These are phyloP conservation scores for Cytospora schulzeri DNA, from an alignment of 2,329 filamentous ascomycete species.

Conservation along the genomic window DNA sequence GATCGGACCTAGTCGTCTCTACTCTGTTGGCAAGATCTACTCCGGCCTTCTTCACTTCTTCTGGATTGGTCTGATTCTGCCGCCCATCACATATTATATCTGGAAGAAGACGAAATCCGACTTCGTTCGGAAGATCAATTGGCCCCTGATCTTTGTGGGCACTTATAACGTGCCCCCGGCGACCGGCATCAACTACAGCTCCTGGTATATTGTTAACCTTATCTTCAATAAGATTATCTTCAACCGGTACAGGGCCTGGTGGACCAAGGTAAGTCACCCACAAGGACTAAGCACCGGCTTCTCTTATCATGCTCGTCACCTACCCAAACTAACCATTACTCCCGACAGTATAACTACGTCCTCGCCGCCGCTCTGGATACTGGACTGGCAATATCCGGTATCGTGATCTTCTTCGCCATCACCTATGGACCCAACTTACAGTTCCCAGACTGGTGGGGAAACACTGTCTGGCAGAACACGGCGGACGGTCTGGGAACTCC, in stretches of 20 bases:
- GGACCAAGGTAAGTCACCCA: slow-evolving; percentile 34
- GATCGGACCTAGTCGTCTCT: slow-evolving; percentile 53
- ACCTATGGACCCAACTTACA: slow-evolving; percentile 38
- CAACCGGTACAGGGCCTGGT: slow-evolving; percentile 47
- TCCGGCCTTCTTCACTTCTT: slow-evolving; percentile 52
- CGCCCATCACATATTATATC: slow-evolving; percentile 44
- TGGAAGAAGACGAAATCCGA: slow-evolving; percentile 43
- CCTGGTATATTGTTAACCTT: slow-evolving; percentile 47
- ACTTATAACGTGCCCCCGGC: slow-evolving; percentile 44
- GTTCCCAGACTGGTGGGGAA: slow-evolving; percentile 41
- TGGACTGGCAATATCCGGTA: slow-evolving; percentile 38
- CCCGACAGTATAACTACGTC: slow-evolving; percentile 42
- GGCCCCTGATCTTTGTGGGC: slow-evolving; percentile 41
- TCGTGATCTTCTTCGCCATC: slow-evolving; percentile 41
- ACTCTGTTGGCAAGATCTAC: slow-evolving; percentile 50
- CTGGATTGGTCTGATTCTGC: slow-evolving; percentile 48
- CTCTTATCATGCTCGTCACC: no score
- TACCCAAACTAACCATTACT: neutral
- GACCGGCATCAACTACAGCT: slow-evolving; percentile 40
- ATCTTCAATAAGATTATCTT: slow-evolving; percentile 49
- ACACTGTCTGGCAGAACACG: slow-evolving; percentile 40
- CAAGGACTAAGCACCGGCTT: neutral
- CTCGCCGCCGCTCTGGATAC: slow-evolving; percentile 39
- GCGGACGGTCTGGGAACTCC: slow-evolving; percentile 37
- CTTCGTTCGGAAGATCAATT: slow-evolving; percentile 40